A percentile compares a stretch with the other conserved stretches of the same genome.
These are phyloP conservation scores for Bryum argenteum DNA, from an alignment of 225 moss, liverwort and hornwort genomes.

Conservation along the genomic window DNA sequence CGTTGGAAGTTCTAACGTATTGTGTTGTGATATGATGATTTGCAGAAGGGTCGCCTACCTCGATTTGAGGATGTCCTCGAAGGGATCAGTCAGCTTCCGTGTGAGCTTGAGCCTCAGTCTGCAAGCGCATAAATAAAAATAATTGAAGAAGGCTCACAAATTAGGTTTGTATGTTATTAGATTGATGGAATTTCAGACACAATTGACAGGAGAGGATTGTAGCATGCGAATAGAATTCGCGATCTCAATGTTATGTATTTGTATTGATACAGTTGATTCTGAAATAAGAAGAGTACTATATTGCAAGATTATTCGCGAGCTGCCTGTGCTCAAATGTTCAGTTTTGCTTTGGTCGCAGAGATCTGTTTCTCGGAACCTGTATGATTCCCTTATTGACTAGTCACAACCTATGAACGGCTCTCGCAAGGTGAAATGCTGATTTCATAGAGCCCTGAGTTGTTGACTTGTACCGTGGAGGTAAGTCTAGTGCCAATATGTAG, in stretches of 20 bases:
- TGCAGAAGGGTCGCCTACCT: conserved; percentile 54
- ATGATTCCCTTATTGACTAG: too few relatives aligned
- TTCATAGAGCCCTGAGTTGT: too few relatives aligned
- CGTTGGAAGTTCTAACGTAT: neutral
- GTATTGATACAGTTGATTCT: neutral
- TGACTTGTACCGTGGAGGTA: too few relatives aligned
- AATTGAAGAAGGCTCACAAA: conserved; percentile 25
- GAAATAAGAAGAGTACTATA: neutral
- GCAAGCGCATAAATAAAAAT: conserved; percentile 34
- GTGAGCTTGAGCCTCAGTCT: conserved; percentile 59
- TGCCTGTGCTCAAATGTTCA: neutral
- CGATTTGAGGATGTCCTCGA: conserved; percentile 65
- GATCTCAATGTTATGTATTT: conserved; percentile 3
- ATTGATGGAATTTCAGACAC: conserved; percentile 2
- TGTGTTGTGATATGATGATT: conserved; percentile 18
- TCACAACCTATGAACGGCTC: too few relatives aligned
- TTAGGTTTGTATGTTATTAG: conserved; percentile 7
- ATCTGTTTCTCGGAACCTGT: neutral
- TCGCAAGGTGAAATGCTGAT: too few relatives aligned
- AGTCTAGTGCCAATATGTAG: too few relatives aligned
- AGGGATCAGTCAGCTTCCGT: conserved; percentile 52
- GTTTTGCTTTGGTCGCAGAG: neutral
- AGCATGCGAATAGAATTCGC: conserved; percentile 27
- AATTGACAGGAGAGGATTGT: neutral
- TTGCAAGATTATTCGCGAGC: neutral